Evolutionary conservation across 176 grass and related monocot genomes (phyloP).

Genomic region (Oryza punctata): DNA sequence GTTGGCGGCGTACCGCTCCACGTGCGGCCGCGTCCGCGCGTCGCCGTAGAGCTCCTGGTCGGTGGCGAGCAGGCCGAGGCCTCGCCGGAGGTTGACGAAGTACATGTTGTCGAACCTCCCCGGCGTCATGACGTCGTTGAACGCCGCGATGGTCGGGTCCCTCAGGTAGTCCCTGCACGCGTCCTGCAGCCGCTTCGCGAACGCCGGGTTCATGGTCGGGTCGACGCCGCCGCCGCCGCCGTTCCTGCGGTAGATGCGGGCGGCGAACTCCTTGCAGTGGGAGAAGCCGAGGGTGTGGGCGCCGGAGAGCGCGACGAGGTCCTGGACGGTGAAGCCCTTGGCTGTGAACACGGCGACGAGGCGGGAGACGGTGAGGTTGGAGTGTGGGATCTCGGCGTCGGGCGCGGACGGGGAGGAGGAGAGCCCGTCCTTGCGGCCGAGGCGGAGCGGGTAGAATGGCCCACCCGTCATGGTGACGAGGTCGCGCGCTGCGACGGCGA

Average conservation of each 20-base stretch:
- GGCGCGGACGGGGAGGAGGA: slow-evolving; percentile 46
- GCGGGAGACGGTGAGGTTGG: slow-evolving; percentile 47
- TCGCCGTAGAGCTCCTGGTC: slow-evolving; percentile 47
- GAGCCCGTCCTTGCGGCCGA: slow-evolving; percentile 73
- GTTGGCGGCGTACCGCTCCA: slow-evolving; percentile 53
- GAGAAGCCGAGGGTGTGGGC: slow-evolving; percentile 71
- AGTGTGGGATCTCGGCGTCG: slow-evolving; percentile 45
- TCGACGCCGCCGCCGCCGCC: slow-evolving; percentile 14
- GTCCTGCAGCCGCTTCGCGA: slow-evolving; percentile 31
- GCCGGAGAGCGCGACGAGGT: slow-evolving; percentile 75
- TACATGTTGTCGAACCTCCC: slow-evolving; percentile 77
- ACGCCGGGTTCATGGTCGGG: slow-evolving; percentile 55
- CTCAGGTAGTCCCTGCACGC: slow-evolving; percentile 54
- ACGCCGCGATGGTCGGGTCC: slow-evolving; percentile 51
- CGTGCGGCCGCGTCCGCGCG: slow-evolving; percentile 23
- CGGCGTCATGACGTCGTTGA: slow-evolving; percentile 84
- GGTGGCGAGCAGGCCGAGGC: slow-evolving; percentile 40
- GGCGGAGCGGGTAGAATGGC: slow-evolving; percentile 56
- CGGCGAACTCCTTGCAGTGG: slow-evolving; percentile 75
- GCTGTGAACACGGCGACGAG: slow-evolving; percentile 51
- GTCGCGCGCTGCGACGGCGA: slow-evolving; percentile 74
- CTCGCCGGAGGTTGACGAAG: slow-evolving; percentile 51
- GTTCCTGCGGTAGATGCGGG: slow-evolving; percentile 34
- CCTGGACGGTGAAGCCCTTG: slow-evolving; percentile 55
- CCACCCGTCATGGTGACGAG: slow-evolving; percentile 80